Conservation (phyloP, 345 rosid genomes). For the Pseudoturritis turrita region DNA sequence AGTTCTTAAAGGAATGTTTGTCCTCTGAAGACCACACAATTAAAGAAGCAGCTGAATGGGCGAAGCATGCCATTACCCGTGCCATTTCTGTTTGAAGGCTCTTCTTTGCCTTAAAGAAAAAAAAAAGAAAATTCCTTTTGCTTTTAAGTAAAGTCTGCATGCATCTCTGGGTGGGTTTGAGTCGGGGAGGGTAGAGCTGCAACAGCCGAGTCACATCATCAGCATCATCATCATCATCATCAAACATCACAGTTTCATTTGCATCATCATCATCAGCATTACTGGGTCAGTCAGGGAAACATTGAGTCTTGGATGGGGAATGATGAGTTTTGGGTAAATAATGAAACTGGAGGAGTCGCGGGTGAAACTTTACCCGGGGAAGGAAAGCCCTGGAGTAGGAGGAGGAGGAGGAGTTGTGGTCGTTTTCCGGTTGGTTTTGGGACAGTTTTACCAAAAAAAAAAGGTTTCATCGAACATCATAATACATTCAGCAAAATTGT, state of each 20-base stretch:
- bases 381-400: conserved; percentile 4
- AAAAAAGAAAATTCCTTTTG: conserved; percentile 17
- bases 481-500: conserved; percentile 26
- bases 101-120: conserved; percentile 16
- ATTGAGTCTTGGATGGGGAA: conserved; percentile 4
- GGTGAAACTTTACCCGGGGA: neutral
- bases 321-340: conserved; percentile 34
- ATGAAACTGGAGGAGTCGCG: conserved; percentile 29
- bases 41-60: conserved; percentile 54
- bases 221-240: conserved; percentile 38
- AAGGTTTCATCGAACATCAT: conserved; percentile 24
- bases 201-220: conserved; percentile 33
- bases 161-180: conserved; percentile 35
- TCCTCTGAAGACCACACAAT: conserved; percentile 63
- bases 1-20: conserved; percentile 68
- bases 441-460: conserved; percentile 7
- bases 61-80: conserved; percentile 67
- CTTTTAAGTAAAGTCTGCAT: conserved; percentile 35
- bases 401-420: neutral
- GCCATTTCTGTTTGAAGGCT: conserved; percentile 64
- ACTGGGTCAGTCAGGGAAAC: conserved; percentile 36
- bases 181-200: conserved; percentile 35
- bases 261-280: conserved; percentile 45
- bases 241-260: conserved; percentile 35
- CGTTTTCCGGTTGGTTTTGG: conserved; percentile 18